Evolutionary conservation across 2,329 filamentous ascomycete species (phyloP).

Genomic region (Cordyceps cicadae): DNA sequence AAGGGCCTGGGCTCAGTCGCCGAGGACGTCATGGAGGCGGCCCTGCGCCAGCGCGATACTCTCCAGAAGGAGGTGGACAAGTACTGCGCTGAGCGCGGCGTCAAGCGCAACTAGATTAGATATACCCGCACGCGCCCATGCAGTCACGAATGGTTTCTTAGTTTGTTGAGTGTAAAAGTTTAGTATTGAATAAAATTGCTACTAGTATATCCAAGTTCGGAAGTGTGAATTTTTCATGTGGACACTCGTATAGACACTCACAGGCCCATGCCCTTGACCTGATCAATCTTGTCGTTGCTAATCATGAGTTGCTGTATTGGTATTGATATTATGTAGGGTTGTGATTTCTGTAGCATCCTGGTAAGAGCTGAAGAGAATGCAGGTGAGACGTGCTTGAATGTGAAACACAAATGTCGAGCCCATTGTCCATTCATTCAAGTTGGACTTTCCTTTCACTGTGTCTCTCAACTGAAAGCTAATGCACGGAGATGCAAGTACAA

Average conservation of each 20-base stretch:
- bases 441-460: too few relatives aligned
- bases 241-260: neutral
- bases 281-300: slow-evolving; percentile 17
- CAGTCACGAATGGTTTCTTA: neutral
- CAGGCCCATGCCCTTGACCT: slow-evolving; percentile 21
- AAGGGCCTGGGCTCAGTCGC: slow-evolving; percentile 37
- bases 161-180: neutral
- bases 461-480: too few relatives aligned
- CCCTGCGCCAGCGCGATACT: slow-evolving; percentile 54
- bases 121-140: neutral
- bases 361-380: neutral
- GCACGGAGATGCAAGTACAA: too few relatives aligned
- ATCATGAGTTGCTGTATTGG: neutral
- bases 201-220: neutral
- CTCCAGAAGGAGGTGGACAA: slow-evolving; percentile 66
- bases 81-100: slow-evolving; percentile 59
- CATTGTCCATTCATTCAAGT: too few relatives aligned
- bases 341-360: neutral
- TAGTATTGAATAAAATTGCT: slow-evolving; percentile 2
- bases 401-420: too few relatives aligned
- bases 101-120: slow-evolving; percentile 17
- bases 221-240: neutral
- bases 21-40: slow-evolving; percentile 59
- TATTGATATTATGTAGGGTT: neutral
- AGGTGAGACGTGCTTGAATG: neutral